Percentiles rank a stretch among this genome's conserved stretches.
Conservation (phyloP, 495 filamentous ascomycete species). For the Xylona heveae region DNA sequence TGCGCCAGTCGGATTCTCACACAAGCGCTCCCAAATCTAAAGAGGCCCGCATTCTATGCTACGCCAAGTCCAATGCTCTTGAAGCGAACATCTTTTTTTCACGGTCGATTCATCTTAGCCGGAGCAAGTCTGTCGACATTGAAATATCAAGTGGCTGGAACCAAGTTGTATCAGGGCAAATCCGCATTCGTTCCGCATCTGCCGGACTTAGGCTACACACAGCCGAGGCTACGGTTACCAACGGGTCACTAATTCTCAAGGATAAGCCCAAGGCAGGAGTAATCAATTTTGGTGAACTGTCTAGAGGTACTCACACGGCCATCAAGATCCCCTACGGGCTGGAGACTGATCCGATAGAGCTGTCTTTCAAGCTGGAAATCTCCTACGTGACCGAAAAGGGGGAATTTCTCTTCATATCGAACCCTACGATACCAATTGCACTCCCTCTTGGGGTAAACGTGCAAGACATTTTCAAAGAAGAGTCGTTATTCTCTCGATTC, state of each 20-base stretch:
- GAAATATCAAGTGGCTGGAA: slow-evolving; percentile 60
- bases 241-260: slow-evolving; percentile 27
- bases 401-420: slow-evolving; percentile 45
- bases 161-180: slow-evolving; percentile 37
- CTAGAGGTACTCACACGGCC: slow-evolving; percentile 22
- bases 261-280: slow-evolving; percentile 41
- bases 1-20: slow-evolving; percentile 15
- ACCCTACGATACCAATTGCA: slow-evolving; percentile 38
- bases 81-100: slow-evolving; percentile 27
- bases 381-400: slow-evolving; percentile 56
- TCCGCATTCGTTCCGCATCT: slow-evolving; percentile 62
- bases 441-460: slow-evolving; percentile 88
- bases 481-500: slow-evolving; percentile 66
- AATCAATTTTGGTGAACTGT: slow-evolving; percentile 39
- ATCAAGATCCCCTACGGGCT: slow-evolving; percentile 67
- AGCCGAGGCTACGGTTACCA: slow-evolving; percentile 37
- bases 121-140: slow-evolving; percentile 53
- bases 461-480: slow-evolving; percentile 80
- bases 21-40: slow-evolving; percentile 14
- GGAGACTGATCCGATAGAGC: slow-evolving; percentile 50
- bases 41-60: slow-evolving; percentile 24
- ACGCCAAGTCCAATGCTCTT: slow-evolving; percentile 24
- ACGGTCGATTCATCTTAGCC: slow-evolving; percentile 49
- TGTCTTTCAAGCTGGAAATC: slow-evolving; percentile 51
- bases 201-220: slow-evolving; percentile 73